These are phyloP conservation scores for Sporothrix dimorphospora DNA, from an alignment of 2,329 filamentous ascomycete species.

Conservation along the genomic window DNA sequence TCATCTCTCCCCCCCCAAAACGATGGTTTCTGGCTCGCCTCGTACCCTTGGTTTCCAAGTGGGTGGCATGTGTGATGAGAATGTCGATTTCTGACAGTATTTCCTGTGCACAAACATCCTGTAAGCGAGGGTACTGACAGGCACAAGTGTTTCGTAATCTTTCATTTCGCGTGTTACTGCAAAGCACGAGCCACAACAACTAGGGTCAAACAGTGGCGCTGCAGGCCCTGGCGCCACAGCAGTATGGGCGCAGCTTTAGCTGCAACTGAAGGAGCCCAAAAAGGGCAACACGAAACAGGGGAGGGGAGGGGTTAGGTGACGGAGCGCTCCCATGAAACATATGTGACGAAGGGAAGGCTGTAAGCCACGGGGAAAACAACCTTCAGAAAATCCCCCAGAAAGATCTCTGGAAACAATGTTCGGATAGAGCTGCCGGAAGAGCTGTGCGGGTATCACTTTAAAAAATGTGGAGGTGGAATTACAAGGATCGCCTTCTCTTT, in stretches of 20 bases:
- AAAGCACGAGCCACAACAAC: constrained; percentile 3
- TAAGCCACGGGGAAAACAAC: background rate
- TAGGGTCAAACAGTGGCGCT: background rate
- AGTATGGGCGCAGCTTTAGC: background rate
- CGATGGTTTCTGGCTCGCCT: no score
- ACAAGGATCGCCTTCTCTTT: background rate
- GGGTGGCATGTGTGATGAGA: background rate
- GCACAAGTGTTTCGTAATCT: background rate
- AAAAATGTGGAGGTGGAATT: background rate
- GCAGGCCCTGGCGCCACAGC: background rate
- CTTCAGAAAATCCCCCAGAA: background rate
- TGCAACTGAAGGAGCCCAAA: background rate
- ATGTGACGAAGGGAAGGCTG: background rate
- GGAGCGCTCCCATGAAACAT: background rate
- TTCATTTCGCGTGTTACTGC: background rate
- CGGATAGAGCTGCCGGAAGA: background rate
- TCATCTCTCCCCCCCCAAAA: no score
- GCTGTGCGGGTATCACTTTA: background rate
- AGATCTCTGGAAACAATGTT: background rate
- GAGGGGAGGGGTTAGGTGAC: background rate
- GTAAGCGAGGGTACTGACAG: background rate
- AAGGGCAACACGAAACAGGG: background rate
- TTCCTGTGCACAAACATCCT: background rate
- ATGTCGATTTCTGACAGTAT: background rate
- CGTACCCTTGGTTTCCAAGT: no score